phyloP scores from a whole-genome alignment of 129 eudicot genomes.

The Erigeron canadensis region DNA sequence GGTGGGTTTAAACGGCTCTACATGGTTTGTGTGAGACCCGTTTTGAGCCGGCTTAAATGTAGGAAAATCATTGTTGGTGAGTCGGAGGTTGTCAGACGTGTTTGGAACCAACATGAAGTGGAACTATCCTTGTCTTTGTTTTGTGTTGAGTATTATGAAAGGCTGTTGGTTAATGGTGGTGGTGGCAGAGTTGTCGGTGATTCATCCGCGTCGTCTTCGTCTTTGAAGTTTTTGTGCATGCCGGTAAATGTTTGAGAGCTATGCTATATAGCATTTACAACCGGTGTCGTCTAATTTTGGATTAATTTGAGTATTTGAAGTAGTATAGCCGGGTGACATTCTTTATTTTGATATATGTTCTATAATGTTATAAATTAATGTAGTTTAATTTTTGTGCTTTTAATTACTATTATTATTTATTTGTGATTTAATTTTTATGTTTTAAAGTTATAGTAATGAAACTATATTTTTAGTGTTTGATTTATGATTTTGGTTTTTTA shows the following conservation, averaged over 20 bases:
- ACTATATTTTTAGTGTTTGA: no score
- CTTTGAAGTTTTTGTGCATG: constrained; percentile 80
- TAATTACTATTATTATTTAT: neutral
- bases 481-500: no score
- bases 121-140: constrained; percentile 79
- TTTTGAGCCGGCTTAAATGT: constrained; percentile 48
- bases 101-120: constrained; percentile 73
- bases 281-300: constrained; percentile 6
- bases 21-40: constrained; percentile 82
- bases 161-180: constrained; percentile 26
- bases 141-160: constrained; percentile 84
- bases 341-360: neutral
- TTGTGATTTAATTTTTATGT: no score
- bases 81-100: constrained; percentile 45
- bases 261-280: no score
- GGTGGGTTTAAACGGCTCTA: constrained; percentile 83
- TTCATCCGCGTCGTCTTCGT: constrained; percentile 45
- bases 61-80: constrained; percentile 35
- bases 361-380: neutral
- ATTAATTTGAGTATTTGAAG: constrained; percentile 3
- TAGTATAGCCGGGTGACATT: constrained; percentile 26
- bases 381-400: neutral
- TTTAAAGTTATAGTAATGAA: no score
- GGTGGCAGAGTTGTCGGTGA: constrained; percentile 46
- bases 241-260: constrained; percentile 56